These are phyloP conservation scores for Phytophthora pini DNA, from an alignment of 352 stramenopile genomes.

Conservation along the genomic window DNA sequence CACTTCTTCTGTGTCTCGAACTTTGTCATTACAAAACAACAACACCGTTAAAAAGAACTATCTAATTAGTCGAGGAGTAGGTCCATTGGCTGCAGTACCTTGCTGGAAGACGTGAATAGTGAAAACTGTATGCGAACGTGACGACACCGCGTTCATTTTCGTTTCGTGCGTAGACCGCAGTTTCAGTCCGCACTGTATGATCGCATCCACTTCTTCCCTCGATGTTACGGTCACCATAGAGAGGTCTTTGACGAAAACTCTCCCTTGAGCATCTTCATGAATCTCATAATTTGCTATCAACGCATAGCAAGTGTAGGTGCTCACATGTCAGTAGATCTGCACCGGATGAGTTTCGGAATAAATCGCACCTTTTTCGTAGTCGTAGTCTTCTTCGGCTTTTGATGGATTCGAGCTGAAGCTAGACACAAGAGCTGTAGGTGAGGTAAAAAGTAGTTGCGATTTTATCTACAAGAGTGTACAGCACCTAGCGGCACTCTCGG, in stretches of 20 bases:
- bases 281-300: conserved; percentile 89
- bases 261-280: conserved; percentile 91
- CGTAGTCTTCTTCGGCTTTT: conserved; percentile 72
- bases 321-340: no score
- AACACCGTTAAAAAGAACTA: neutral
- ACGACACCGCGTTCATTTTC: conserved; percentile 93
- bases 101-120: conserved; percentile 89
- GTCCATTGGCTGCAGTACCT: conserved; percentile 33
- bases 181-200: conserved; percentile 88
- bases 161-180: conserved; percentile 92
- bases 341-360: neutral
- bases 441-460: neutral
- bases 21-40: conserved; percentile 30
- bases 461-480: neutral
- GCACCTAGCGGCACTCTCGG: conserved; percentile 68
- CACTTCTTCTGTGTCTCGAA: conserved; percentile 72
- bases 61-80: neutral
- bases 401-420: conserved; percentile 68
- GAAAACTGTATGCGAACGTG: conserved; percentile 88
- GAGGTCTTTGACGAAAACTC: conserved; percentile 94
- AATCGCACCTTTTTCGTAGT: conserved; percentile 77
- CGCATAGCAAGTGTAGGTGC: neutral
- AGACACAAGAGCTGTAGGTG: neutral
- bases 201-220: conserved; percentile 82
- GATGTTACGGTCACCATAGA: conserved; percentile 91